Percentiles rank a stretch among this genome's conserved stretches.
phyloP scores from a whole-genome alignment of 2,329 filamentous ascomycete genomes.

The Diaporthe batatas region DNA sequence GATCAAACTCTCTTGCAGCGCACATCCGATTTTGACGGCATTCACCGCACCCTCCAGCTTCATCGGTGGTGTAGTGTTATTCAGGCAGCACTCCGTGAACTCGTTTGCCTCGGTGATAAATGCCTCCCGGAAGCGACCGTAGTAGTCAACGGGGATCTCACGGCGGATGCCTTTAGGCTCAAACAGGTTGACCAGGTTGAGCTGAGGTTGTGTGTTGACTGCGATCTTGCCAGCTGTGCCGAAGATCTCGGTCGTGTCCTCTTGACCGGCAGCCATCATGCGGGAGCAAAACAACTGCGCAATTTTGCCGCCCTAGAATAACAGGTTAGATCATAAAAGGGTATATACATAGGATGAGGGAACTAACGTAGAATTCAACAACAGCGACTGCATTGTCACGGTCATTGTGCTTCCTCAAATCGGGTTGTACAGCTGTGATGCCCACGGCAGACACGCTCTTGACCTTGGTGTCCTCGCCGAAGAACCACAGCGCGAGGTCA shows the following conservation, averaged over 20 bases:
- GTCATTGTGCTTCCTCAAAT: conserved; percentile 68
- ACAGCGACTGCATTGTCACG: conserved; percentile 74
- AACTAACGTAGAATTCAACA: conserved; percentile 67
- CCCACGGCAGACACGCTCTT: conserved; percentile 70
- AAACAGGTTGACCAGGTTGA: conserved; percentile 35
- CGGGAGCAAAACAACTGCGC: conserved; percentile 74
- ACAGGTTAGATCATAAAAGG: not conserved
- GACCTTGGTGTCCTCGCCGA: conserved; percentile 62
- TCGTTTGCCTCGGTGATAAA: conserved; percentile 42
- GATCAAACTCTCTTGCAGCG: conserved; percentile 37
- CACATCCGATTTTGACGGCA: conserved; percentile 36
- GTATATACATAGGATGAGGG: not conserved
- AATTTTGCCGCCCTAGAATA: conserved; percentile 65
- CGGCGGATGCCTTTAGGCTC: conserved; percentile 18
- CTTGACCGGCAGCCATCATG: conserved; percentile 78
- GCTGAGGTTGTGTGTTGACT: conserved; percentile 69
- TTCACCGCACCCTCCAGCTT: conserved; percentile 32
- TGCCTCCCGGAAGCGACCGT: conserved; percentile 33
- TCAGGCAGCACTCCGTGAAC: conserved; percentile 37
- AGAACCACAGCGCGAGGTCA: conserved; percentile 74
- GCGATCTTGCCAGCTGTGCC: conserved; percentile 74
- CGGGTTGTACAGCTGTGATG: conserved; percentile 71
- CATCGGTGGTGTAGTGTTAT: conserved; percentile 35
- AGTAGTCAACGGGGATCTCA: conserved; percentile 34
- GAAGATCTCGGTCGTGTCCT: conserved; percentile 76